Evolutionary conservation across 2,329 filamentous ascomycete genomes (phyloP), one percentile per base, ranked within the genome.

Genomic region (Nothopassalora personata): DNA sequence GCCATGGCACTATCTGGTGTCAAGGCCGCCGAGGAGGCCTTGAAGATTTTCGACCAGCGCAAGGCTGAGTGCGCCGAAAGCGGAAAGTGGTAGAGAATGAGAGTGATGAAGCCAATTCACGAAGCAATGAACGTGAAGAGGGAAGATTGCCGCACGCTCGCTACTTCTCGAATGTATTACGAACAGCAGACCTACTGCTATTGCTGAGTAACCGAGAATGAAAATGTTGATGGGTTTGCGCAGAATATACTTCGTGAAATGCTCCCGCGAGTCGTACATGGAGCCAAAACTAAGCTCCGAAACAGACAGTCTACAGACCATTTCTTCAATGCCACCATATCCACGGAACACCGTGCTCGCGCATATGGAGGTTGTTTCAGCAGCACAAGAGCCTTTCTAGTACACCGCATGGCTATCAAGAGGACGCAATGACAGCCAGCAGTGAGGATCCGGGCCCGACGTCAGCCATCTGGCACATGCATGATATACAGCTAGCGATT

Each of bases 1-100:
- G 91, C 91, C 54, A 96, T 96, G 91, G 90, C 84, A 19, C 81
- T 96, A 43, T 88, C 83, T 58, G 91, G 91, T 66, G 88, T 96
- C 70, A 96, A 95, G 82, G 91, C 91, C 69, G 91, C 91, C 9
- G 91, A 96, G 78, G 91, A 93, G 76, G 89, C 88, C 0, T 78
- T 95, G 64, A 84, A 81, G 66, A 82, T 95, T 58, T 91, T 90
- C 67, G 90, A 94, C 39, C 76, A 84, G 67, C 86, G 91, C 67
- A 88, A 90, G 83, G 83, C 83, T 68, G 84, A 94, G 81, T 91
- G 91, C 69, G 82, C 81, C n/a, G 76, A 83, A 73, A 56, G 53
- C 43, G 54, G 50, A 30, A 51, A 57, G 48, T 51, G 23, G 19
- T 57, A 51, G 30, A 28, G 10, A 30, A 11, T 27, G 23, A 9